Evolutionary conservation across 169 alveolate species (phyloP).

Genomic region (Plasmodium blacklocki): DNA sequence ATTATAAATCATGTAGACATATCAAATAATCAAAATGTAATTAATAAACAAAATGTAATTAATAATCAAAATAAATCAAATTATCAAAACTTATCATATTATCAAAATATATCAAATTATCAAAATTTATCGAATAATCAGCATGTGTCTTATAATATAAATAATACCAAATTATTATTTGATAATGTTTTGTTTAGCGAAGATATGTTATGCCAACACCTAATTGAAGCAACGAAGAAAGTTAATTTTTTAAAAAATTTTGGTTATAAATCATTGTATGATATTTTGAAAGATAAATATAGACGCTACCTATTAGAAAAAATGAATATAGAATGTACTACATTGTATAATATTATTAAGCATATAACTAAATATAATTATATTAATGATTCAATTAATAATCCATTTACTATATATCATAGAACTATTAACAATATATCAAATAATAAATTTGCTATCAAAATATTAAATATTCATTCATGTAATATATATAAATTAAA

Average conservation of each 20-base stretch:
- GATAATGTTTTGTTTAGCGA: slow-evolving; percentile 2
- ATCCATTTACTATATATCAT: slow-evolving; percentile 60
- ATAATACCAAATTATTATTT: neutral
- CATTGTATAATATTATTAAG: slow-evolving; percentile 32
- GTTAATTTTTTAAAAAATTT: slow-evolving; percentile 15
- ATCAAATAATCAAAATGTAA: too few species aligned
- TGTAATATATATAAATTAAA: slow-evolving; percentile 73
- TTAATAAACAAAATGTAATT: too few species aligned
- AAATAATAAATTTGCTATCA: slow-evolving; percentile 77
- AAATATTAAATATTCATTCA: slow-evolving; percentile 75
- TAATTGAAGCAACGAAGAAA: slow-evolving; percentile 28
- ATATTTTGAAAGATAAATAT: slow-evolving; percentile 34
- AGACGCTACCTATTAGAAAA: slow-evolving; percentile 1
- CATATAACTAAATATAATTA: slow-evolving; percentile 37
- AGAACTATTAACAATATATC: slow-evolving; percentile 27
- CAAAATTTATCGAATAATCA: neutral
- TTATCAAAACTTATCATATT: neutral
- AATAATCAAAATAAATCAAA: neutral
- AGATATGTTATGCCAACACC: neutral
- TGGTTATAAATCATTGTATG: slow-evolving; percentile 61
- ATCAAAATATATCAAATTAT: neutral
- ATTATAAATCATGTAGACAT: too few species aligned
- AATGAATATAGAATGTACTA: slow-evolving; percentile 22
- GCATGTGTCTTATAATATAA: neutral
- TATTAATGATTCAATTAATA: slow-evolving; percentile 39